Base-by-base conservation (phyloP, 352 stramenopile species). In the Phytophthora fragariaefolia region DNA sequence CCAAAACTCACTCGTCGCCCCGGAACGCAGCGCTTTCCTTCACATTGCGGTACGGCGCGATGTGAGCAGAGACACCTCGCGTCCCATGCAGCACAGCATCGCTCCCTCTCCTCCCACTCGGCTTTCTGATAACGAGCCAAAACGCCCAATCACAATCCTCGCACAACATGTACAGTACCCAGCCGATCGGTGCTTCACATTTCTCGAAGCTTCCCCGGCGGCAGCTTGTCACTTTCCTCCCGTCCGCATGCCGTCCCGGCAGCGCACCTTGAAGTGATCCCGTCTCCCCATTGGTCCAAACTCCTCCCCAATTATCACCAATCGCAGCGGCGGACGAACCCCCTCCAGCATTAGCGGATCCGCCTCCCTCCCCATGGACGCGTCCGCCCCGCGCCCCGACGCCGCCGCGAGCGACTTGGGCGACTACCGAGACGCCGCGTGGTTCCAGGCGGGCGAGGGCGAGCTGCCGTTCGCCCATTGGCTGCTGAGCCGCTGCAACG, bases 391-490 rank as follows among this genome's bases (percentile, higher is more conserved):
- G n/a, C 46, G 63, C 40, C 18, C 27, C 52, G 8, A 26, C 17
- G 28, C 62, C n/a, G 54, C 32, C 23, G 32, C 51, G 20, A 51
- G 26, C 1, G 38, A 55, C 30, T 34, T 72, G 9, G 46, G 51
- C 38, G 56, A 80, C 50, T 90, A 73, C 52, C 59, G 50, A 17
- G 73, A 83, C 12, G 55, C 78, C 0, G 22, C 58, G 60, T 92
- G 82, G 82, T 92, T 83, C 46, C 56, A 53, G 32, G 75, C 60
- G 9, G 76, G 77, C 43, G 50, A 74, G 0, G 68, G 80, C 1
- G 75, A 91, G 17, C 34, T 92, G 45, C 46, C 50, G 36, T 84
- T 85, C 52, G 71, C 69, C 15, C 76, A 92, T 57, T 90, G 79
- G 82, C 65, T 92, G 13, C 74, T 92, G 27, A 74, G 70, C 4